phyloP scores from a whole-genome alignment of 345 rosid species.

The Eucalyptus brandiana region DNA sequence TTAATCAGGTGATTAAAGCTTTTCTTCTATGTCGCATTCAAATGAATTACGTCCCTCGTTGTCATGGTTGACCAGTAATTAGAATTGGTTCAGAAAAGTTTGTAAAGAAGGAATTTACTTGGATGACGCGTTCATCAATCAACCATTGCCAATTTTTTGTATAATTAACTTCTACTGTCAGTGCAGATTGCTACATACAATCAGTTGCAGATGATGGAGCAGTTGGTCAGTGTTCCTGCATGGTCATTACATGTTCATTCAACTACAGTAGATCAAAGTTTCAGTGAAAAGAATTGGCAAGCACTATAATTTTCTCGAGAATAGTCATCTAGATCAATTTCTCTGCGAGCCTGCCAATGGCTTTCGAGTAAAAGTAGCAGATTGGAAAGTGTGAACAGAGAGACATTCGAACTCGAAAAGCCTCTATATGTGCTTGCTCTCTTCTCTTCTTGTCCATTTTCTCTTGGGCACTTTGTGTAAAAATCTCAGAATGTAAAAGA shows the following conservation, averaged over 20 bases:
- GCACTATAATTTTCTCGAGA: neutral
- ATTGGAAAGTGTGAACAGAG: neutral
- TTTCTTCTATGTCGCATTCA: neutral
- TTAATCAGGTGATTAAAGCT: conserved; percentile 39
- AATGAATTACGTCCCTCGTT: neutral
- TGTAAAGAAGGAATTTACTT: neutral
- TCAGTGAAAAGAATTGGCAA: neutral
- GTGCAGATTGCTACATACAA: conserved; percentile 84
- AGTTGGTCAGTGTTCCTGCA: conserved; percentile 48
- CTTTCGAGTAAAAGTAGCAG: neutral
- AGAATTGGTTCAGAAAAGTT: neutral
- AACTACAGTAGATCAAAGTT: neutral
- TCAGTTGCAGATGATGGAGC: conserved; percentile 69
- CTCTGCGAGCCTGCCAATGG: neutral
- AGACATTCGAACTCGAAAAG: neutral
- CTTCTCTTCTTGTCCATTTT: neutral
- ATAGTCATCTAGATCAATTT: neutral
- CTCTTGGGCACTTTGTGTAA: neutral
- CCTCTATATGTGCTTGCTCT: neutral
- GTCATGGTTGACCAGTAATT: neutral
- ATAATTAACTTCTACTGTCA: neutral
- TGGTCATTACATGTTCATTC: neutral
- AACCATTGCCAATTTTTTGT: neutral
- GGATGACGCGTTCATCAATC: neutral
- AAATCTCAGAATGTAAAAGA: neutral